phyloP scores from a whole-genome alignment of 345 rosid genomes.

The Hibiscus tridactylites region DNA sequence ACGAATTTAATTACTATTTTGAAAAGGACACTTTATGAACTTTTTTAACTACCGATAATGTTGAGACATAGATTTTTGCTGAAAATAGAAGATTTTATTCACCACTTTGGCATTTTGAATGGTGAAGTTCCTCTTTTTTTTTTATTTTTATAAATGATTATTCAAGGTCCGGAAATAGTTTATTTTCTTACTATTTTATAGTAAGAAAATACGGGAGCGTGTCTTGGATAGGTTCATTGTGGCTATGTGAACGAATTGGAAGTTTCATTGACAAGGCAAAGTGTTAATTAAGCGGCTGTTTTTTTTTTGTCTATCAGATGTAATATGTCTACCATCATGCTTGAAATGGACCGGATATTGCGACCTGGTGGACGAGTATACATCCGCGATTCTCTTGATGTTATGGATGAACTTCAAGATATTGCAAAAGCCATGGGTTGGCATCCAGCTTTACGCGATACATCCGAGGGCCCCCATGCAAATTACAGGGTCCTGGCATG shows the following conservation, averaged over 20 bases:
- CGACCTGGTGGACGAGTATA: constrained; percentile 93
- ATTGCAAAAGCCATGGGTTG: constrained; percentile 82
- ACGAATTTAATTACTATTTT: background rate
- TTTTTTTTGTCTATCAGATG: constrained; percentile 42
- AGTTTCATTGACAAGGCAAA: background rate
- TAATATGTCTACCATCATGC: constrained; percentile 80
- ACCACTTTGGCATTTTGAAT: background rate
- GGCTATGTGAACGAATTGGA: background rate
- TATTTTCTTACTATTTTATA: background rate
- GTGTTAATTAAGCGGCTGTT: background rate
- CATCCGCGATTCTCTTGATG: constrained; percentile 65
- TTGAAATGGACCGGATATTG: constrained; percentile 94
- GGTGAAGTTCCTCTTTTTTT: background rate
- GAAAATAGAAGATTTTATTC: background rate
- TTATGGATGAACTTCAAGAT: constrained; percentile 74
- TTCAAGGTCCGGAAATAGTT: background rate
- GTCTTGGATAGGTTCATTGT: background rate
- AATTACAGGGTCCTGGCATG: constrained; percentile 74
- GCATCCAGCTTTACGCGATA: constrained; percentile 51
- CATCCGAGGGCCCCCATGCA: constrained; percentile 95
- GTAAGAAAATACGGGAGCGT: background rate
- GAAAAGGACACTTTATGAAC: background rate
- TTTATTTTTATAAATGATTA: background rate
- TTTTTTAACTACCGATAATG: background rate
- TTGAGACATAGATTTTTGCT: background rate